A percentile compares a stretch with the other conserved stretches of the same genome.
Evolutionary conservation across 495 filamentous ascomycete genomes (phyloP).

Genomic region (Trichocladium antarcticum): DNA sequence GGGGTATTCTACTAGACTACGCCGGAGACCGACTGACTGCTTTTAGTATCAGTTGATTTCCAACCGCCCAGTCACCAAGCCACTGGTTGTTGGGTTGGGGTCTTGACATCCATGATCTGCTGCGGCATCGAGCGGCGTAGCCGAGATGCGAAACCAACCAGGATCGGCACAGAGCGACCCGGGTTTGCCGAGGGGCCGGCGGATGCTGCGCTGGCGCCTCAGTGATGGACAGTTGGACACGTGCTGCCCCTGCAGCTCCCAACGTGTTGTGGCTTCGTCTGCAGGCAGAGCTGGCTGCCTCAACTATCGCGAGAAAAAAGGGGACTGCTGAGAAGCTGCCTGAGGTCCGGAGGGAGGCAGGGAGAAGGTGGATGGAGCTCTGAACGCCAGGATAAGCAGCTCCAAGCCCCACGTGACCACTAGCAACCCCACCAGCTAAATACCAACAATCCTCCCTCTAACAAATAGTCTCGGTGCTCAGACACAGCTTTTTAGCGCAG

Average conservation of each 20-base stretch:
- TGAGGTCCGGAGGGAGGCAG: no score
- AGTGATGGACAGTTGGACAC: constrained; percentile 11
- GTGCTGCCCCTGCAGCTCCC: constrained; percentile 3
- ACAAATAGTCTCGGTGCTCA: no score
- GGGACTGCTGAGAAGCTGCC: no score
- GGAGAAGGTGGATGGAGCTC: no score
- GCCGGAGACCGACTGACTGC: background rate
- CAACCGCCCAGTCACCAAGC: background rate
- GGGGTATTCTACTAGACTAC: background rate
- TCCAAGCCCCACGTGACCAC: no score
- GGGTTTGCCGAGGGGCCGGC: background rate
- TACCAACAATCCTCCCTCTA: no score
- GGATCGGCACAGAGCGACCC: background rate
- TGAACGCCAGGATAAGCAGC: no score
- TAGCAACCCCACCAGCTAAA: no score
- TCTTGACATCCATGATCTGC: background rate
- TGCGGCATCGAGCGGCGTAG: constrained; percentile 9
- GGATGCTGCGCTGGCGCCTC: background rate
- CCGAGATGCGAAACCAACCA: constrained; percentile 9
- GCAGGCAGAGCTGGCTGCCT: background rate
- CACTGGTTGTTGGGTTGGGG: background rate
- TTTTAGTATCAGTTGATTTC: constrained; percentile 1
- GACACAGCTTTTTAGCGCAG: no score
- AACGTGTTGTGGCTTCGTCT: background rate
- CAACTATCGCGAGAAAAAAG: no score